Base-by-base conservation (phyloP, 805 yeast species). In the Schwanniomyces yamadae region DNA sequence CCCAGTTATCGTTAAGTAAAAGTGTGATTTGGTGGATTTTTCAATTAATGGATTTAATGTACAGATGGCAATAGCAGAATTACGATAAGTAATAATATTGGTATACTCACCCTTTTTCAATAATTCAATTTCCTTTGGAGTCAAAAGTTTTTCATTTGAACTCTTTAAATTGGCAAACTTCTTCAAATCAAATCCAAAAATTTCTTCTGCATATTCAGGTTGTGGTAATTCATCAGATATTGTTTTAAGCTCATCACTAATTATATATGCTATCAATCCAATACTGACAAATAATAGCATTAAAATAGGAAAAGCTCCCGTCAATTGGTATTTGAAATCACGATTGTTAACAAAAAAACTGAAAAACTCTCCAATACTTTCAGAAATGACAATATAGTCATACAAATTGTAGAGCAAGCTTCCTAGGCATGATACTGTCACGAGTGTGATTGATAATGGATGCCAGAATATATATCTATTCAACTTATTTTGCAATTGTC, bases 61-160 rank as follows among this genome's bases (percentile, higher is more conserved):
- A 20, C 74, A 64, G 23, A 80, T 63, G 0, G 89, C 88, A 52
- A 85, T 79, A 12, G 93, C 90, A 1, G 80, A 66, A n/a, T 75
- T 75, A 51, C 90, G 75, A 61, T 84, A 84, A 12, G 75, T 54
- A 18, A 83, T 68, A 25, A 81, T 50, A 33, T 73, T 75, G 1
- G 87, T 67, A 45, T 80, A 75, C 11, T 68, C 63, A 14, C 74
- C 73, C 14, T 48, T 48, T 42, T 33, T 51, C 47, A 47, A 63
- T 45, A 59, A 68, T 39, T 40, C 54, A 33, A 34, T 41, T 19
- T 52, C 46, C 12, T 41, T 42, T 21, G 51, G 46, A 32, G 36
- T 34, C 34, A 46, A 39, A 28, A 42, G 43, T 24, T 42, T 28
- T 30, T 45, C 40, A 36, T 48, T 49, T 18, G 51, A 42, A 17